These are phyloP conservation scores for Diaporthe nobilis DNA, from an alignment of 2,329 filamentous ascomycete genomes.

Conservation along the genomic window DNA sequence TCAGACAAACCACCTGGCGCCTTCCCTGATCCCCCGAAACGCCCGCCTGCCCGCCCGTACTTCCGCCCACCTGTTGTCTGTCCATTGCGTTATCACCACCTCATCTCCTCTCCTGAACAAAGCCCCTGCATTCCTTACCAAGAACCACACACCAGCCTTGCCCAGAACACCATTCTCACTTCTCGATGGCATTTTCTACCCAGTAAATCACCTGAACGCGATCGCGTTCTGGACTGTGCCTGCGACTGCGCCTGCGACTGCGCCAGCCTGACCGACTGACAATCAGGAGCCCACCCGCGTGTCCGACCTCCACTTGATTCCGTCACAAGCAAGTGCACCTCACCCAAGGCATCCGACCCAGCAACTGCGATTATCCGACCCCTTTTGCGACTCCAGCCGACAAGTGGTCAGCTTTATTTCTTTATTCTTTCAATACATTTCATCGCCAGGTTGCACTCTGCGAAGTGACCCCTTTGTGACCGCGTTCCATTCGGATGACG, in stretches of 20 bases:
- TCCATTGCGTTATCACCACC: slow-evolving; percentile 39
- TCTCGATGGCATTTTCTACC: slow-evolving; percentile 26
- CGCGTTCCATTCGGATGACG: slow-evolving; percentile 39
- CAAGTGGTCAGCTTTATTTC: not conserved
- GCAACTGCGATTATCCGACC: not conserved
- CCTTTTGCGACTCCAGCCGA: not conserved
- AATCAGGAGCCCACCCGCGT: slow-evolving; percentile 17
- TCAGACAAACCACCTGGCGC: slow-evolving; percentile 22
- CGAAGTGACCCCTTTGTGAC: slow-evolving; percentile 20
- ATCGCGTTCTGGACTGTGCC: slow-evolving; percentile 36
- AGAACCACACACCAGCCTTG: slow-evolving; percentile 1
- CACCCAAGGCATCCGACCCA: slow-evolving; percentile 10
- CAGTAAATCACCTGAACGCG: slow-evolving; percentile 35
- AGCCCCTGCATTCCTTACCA: slow-evolving; percentile 12
- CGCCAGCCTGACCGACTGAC: slow-evolving; percentile 25
- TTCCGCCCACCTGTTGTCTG: slow-evolving; percentile 3
- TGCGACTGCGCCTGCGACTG: slow-evolving; percentile 13
- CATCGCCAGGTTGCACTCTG: not conserved
- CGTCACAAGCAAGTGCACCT: slow-evolving; percentile 23
- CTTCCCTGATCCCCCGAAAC: slow-evolving; percentile 23
- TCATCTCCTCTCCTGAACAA: slow-evolving; percentile 34
- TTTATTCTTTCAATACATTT: not conserved
- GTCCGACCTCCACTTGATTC: slow-evolving; percentile 11
- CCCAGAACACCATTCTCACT: not conserved
- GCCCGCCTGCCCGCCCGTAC: slow-evolving; percentile 19